Evolutionary conservation across 768 basidiomycete species (phyloP).

Genomic region (Rhizopogon sp.): DNA sequence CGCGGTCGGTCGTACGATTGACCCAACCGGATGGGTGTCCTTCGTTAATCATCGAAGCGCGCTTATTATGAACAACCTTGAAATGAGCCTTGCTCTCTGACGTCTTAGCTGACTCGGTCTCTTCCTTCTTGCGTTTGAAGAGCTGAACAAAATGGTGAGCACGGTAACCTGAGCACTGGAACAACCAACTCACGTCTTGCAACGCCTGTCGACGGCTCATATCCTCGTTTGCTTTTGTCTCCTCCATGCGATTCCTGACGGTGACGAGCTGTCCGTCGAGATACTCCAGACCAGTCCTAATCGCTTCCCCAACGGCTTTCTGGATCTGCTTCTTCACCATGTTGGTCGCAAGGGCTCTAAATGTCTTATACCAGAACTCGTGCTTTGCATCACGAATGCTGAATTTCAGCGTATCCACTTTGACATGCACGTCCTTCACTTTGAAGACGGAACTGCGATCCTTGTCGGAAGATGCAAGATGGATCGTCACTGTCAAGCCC

Average conservation of each 20-base stretch:
- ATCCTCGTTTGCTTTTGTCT: slow-evolving; percentile 45
- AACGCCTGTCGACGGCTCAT: slow-evolving; percentile 45
- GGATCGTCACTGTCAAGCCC: slow-evolving; percentile 67
- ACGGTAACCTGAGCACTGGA: not conserved
- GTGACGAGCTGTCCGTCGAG: slow-evolving; percentile 84
- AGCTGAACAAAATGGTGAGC: slow-evolving; percentile 29
- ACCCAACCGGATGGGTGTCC: slow-evolving; percentile 74
- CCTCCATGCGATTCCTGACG: slow-evolving; percentile 78
- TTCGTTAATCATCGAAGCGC: slow-evolving; percentile 59
- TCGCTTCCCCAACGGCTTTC: slow-evolving; percentile 57
- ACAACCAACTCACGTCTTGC: slow-evolving; percentile 42
- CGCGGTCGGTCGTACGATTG: slow-evolving; percentile 43
- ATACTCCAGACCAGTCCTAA: slow-evolving; percentile 80
- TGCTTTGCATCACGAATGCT: slow-evolving; percentile 90
- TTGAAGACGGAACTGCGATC: slow-evolving; percentile 70
- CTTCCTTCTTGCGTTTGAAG: slow-evolving; percentile 56
- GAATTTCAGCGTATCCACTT: slow-evolving; percentile 86
- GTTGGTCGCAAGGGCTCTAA: slow-evolving; percentile 73
- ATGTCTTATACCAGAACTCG: slow-evolving; percentile 80
- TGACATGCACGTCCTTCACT: slow-evolving; percentile 67
- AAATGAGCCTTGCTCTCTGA: slow-evolving; percentile 60
- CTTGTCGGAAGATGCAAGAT: slow-evolving; percentile 54
- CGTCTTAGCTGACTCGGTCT: slow-evolving; percentile 30
- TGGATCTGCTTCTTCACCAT: slow-evolving; percentile 74
- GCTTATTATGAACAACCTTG: slow-evolving; percentile 72